phyloP scores from a whole-genome alignment of 2,329 filamentous ascomycete species.

The Pseudocercospora macadamiae region DNA sequence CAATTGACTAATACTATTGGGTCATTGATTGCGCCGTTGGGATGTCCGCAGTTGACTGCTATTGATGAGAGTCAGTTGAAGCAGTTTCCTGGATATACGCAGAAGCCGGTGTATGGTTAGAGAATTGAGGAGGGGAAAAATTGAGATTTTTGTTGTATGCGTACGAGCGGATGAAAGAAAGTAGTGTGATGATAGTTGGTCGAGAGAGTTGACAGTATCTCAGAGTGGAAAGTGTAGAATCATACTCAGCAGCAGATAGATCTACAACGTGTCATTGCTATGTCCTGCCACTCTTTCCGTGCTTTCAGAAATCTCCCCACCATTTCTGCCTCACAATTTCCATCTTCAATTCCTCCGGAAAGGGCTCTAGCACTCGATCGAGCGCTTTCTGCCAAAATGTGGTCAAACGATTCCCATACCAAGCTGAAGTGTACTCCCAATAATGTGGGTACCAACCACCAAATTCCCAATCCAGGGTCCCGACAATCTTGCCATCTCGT shows the following conservation, averaged over 20 bases:
- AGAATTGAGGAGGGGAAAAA: conserved; percentile 1
- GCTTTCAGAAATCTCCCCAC: background rate
- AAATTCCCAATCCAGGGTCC: conserved; percentile 52
- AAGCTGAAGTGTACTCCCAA: conserved; percentile 48
- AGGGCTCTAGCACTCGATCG: background rate
- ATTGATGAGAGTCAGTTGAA: conserved; percentile 34
- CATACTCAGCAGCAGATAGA: too few relatives aligned
- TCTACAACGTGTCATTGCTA: too few relatives aligned
- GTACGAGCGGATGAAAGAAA: conserved; percentile 4
- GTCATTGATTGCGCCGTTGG: conserved; percentile 22
- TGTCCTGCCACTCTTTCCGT: too few relatives aligned
- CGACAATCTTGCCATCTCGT: conserved; percentile 39
- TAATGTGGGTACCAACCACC: conserved; percentile 53
- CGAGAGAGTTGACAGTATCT: too few relatives aligned
- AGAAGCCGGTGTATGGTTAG: conserved; percentile 24
- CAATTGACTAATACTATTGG: conserved; percentile 17
- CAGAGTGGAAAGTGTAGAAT: too few relatives aligned
- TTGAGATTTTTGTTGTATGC: conserved; percentile 2
- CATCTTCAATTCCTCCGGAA: background rate
- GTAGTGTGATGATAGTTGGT: too few relatives aligned
- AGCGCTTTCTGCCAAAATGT: background rate
- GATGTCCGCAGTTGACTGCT: conserved; percentile 32
- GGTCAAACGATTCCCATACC: conserved; percentile 42
- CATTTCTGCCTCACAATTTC: background rate
- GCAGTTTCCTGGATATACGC: conserved; percentile 34